phyloP scores from a whole-genome alignment of 23 red algal genomes.

The Gracilaria domingensis region DNA sequence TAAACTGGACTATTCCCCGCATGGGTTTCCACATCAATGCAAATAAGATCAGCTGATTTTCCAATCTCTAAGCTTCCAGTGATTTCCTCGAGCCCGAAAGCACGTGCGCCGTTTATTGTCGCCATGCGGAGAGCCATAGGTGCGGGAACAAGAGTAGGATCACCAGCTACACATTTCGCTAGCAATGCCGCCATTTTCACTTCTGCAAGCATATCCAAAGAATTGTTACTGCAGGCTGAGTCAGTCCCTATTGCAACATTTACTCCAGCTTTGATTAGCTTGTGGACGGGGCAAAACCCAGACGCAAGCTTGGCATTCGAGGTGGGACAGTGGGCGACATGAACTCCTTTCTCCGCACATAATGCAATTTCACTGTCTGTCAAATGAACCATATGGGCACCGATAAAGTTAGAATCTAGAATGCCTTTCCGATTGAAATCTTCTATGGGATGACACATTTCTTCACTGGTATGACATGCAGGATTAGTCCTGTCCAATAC shows the following conservation, averaged over 20 bases:
- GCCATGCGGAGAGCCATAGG: constrained; percentile 87
- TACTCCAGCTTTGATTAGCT: constrained; percentile 87
- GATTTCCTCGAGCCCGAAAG: constrained; percentile 75
- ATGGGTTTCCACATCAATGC: constrained; percentile 72
- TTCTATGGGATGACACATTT: constrained; percentile 70
- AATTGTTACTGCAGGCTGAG: constrained; percentile 92
- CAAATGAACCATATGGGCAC: constrained; percentile 91
- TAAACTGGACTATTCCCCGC: constrained; percentile 82
- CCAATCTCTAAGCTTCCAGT: constrained; percentile 88
- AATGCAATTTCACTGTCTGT: constrained; percentile 84
- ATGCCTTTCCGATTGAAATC: constrained; percentile 85
- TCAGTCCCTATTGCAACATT: constrained; percentile 98
- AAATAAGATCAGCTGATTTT: constrained; percentile 88
- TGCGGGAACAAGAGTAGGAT: constrained; percentile 74
- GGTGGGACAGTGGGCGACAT: constrained; percentile 91
- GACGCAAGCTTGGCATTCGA: constrained; percentile 96
- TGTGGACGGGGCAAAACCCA: constrained; percentile 83
- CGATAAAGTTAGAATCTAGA: constrained; percentile 66
- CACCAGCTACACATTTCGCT: constrained; percentile 77
- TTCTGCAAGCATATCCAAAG: constrained; percentile 84
- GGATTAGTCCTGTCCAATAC: constrained; percentile 69
- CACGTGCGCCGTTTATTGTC: constrained; percentile 87
- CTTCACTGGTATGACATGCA: constrained; percentile 85
- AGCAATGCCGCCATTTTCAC: constrained; percentile 82
- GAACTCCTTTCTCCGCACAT: constrained; percentile 68